Evolutionary conservation across 1,284 basidiomycete genomes (phyloP).

Genomic region (Papiliotrema fonsecae): DNA sequence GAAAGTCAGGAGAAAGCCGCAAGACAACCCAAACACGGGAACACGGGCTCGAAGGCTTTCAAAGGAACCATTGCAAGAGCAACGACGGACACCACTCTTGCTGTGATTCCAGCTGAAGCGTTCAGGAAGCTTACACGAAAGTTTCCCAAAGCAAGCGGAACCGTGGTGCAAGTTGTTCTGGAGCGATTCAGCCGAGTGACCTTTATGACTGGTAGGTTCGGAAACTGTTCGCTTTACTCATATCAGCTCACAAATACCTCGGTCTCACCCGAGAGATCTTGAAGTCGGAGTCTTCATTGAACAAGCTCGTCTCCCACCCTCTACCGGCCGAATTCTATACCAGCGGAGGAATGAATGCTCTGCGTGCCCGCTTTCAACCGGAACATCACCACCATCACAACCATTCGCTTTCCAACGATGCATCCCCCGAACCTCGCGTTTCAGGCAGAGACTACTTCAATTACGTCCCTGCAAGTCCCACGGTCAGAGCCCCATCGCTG

Average conservation of each 20-base stretch:
- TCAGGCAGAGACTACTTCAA: conserved; percentile 45
- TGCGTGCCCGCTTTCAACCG: conserved; percentile 70
- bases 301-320: conserved; percentile 92
- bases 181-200: conserved; percentile 96
- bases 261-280: conserved; percentile 93
- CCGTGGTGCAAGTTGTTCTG: conserved; percentile 68
- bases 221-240: conserved; percentile 26
- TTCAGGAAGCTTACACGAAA: conserved; percentile 79
- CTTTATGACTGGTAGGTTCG: conserved; percentile 60
- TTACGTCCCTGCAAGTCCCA: conserved; percentile 37
- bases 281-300: conserved; percentile 92
- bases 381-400: conserved; percentile 3
- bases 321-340: conserved; percentile 88
- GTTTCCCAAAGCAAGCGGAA: conserved; percentile 92
- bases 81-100: conserved; percentile 87
- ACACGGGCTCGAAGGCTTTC: conserved; percentile 10
- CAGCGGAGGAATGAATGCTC: conserved; percentile 81
- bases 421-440: conserved; percentile 19
- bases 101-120: conserved; percentile 97
- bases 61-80: conserved; percentile 71
- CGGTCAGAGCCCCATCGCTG: conserved; percentile 35
- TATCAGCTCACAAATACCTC: conserved; percentile 84
- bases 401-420: conserved; percentile 7
- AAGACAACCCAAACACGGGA: not conserved
- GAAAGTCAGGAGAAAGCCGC: no score